Evolutionary conservation across 768 basidiomycete species (phyloP), one percentile per base, ranked within the genome.

Genomic region (Boletus barrowsii): DNA sequence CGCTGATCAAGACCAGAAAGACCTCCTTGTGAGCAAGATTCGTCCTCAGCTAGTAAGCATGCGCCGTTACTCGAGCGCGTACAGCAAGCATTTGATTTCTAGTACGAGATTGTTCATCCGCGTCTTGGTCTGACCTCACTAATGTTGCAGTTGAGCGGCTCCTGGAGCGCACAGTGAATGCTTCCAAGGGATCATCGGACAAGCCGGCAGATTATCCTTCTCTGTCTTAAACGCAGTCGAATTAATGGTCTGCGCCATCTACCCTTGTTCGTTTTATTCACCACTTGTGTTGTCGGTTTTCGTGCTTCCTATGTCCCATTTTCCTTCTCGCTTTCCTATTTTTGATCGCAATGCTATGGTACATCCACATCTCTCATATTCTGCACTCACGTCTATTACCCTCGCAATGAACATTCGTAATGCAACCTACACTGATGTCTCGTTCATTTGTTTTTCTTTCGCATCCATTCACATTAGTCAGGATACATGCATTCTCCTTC

Each of bases 61-160:
- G 78, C 83, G 87, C 48, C 79, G 81, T 62, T 84, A 83, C 63
- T 84, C 88, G 26, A 84, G 82, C 57, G 79, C 82, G 22, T 87
- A 88, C 68, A 87, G 81, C 73, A 90, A 90, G 72, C 91, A 93
- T 64, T 79, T 95, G 47, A 77, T 80, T 48, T 83, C 90, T 40
- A 90, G 90, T 92, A 69, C 56, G 90, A 66, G 7, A 30, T 20
- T 46, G 18, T 35, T 47, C 41, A 45, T 53, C n/a, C 5, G 20
- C 7, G 17, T n/a, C 24, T 22, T 35, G 32, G 48, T 26, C 39
- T 29, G 39, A 40, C 46, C 62, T 62, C 15, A 68, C 54, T 17
- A 24, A 18, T 42, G 10, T 15, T 47, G 18, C 45, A 90, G 88
- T 90, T 58, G 88, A 90, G 66, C 83, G 87, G 24, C 73, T 89